Conservation (phyloP, 176 grass and related monocot genomes). For the Dactylis glomerata region DNA sequence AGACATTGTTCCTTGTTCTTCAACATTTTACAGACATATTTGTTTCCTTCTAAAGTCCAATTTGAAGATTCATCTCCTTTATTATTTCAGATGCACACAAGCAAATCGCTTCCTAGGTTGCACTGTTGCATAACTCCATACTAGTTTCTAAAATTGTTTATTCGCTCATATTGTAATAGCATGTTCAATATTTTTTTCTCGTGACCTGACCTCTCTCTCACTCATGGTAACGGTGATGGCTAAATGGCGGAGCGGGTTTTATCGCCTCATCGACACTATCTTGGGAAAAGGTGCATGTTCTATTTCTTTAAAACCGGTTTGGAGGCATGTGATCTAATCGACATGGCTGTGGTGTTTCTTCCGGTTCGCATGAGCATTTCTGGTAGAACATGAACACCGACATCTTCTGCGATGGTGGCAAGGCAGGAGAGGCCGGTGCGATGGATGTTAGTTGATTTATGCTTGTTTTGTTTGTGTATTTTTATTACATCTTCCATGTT, state of each 20-base stretch:
- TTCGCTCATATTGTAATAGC: not conserved
- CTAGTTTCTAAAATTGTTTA: not conserved
- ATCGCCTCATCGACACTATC: not conserved
- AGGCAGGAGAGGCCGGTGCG: too few species aligned
- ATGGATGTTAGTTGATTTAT: not conserved
- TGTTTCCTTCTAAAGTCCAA: not conserved
- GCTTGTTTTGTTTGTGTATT: not conserved
- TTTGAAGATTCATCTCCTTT: not conserved
- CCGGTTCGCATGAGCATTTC: not conserved
- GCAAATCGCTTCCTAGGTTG: not conserved
- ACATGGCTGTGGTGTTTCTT: not conserved
- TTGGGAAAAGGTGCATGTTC: not conserved
- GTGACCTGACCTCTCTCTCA: not conserved
- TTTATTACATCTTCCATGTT: not conserved
- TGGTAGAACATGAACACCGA: not conserved
- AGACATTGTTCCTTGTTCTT: not conserved
- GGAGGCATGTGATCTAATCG: not conserved
- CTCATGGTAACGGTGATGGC: not conserved
- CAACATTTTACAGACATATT: not conserved
- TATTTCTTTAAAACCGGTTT: not conserved
- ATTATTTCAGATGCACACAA: not conserved
- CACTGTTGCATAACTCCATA: not conserved
- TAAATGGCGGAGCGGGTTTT: not conserved
- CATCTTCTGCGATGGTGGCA: too few species aligned
- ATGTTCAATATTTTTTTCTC: not conserved